These are phyloP conservation scores for Fraxinus americana DNA, from an alignment of 257 asterid species.

Conservation along the genomic window DNA sequence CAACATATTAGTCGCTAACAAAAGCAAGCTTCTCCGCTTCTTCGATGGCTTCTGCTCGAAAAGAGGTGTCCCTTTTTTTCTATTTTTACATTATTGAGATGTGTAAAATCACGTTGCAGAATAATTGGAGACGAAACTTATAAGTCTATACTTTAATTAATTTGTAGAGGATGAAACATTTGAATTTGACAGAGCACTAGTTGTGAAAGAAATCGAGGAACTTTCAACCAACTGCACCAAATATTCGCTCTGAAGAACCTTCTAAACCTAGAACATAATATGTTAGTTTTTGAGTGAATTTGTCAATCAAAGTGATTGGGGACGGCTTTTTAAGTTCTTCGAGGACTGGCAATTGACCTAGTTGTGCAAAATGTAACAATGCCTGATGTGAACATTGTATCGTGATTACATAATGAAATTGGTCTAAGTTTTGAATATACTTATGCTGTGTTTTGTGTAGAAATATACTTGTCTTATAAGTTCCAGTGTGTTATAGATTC, in stretches of 20 bases:
- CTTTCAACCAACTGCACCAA: conserved; percentile 50
- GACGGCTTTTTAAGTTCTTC: background rate
- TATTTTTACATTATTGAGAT: background rate
- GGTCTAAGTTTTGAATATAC: too few species aligned
- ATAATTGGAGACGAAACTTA: background rate
- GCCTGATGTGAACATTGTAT: background rate
- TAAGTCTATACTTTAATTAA: background rate
- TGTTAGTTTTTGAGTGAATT: background rate
- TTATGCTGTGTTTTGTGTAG: too few species aligned
- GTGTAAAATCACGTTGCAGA: background rate
- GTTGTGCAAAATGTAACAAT: background rate
- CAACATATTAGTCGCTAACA: conserved; percentile 72
- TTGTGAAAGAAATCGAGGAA: conserved; percentile 60
- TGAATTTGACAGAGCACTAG: conserved; percentile 77
- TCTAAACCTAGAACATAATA: conserved; percentile 29
- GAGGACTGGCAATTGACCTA: background rate
- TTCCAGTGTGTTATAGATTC: too few species aligned
- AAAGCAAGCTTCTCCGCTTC: too few species aligned
- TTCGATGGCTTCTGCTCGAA: too few species aligned
- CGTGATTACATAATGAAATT: background rate
- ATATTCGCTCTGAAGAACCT: conserved; percentile 53
- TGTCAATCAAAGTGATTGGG: background rate
- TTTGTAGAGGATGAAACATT: conserved; percentile 78
- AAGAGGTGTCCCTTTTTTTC: too few species aligned
- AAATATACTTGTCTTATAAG: too few species aligned